Base-by-base conservation (phyloP, 495 filamentous ascomycete genomes). In the Glonium stellatum region DNA sequence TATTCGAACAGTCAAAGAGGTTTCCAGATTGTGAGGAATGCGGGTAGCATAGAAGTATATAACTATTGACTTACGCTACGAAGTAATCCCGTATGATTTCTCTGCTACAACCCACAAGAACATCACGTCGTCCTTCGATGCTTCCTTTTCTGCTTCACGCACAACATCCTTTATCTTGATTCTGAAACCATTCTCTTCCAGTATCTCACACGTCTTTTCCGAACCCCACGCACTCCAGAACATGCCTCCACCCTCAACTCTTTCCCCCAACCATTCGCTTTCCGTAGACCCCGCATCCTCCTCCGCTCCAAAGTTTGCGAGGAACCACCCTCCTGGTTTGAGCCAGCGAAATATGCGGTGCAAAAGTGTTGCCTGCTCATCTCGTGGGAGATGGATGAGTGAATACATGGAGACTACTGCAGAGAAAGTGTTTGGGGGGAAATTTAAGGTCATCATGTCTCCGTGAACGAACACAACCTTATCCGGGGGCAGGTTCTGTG, bases 381-480 rank as follows among this genome's bases (percentile, higher is more conserved):
- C 58, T 5, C 76, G 68, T 4, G 76, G 76, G 1, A 79, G 67
- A 60, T 79, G 78, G 50, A 79, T 71, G 35, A 79, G 68, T 4
- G 74, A 73, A 54, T 77, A 78, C 58, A 80, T 69, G 0, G 59
- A 74, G 11, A 77, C 37, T 1, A 79, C 76, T 0, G 75, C 76
- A 54, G 73, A 66, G 55, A 79, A 75, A 3, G 58, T 57, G 25
- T 25, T 65, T 0, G 49, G 46, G 0, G 42, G 25, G 62, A 79
- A 76, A 8, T 62, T 10, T 0, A 80, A 60, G 0, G 57, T 61
- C 61, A 72, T 70, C 77, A 79, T 80, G 55, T 79, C 77, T 1
- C 70, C 72, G 21, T 72, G 51, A 15, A 73, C 21, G 8, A 65
- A 31, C 5, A 4, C 41, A 23, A 61, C 5, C 4, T 18, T 10